Conservation (phyloP, 1,284 basidiomycete genomes). For the Microbotryomycetes sp. region DNA sequence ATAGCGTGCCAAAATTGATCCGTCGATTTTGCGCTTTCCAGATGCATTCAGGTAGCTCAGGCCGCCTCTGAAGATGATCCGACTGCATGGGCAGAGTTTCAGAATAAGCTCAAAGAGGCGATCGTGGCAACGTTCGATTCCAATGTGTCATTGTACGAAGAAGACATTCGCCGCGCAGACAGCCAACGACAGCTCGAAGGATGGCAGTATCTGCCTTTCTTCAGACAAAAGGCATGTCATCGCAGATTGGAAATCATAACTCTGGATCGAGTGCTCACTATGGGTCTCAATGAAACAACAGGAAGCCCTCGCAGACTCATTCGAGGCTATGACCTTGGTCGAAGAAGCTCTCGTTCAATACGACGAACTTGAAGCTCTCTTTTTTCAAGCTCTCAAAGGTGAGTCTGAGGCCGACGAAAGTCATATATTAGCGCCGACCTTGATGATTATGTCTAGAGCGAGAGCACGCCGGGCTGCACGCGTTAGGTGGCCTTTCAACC, state of each 20-base stretch:
- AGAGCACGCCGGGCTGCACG: constrained; percentile 83
- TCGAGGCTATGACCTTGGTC: constrained; percentile 78
- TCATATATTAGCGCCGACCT: not conserved
- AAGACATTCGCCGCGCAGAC: constrained; percentile 80
- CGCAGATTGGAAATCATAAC: too few species aligned
- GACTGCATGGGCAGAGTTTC: constrained; percentile 78
- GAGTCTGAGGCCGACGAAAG: not conserved
- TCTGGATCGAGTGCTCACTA: not conserved
- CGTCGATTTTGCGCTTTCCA: constrained; percentile 43
- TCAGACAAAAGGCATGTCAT: constrained; percentile 71
- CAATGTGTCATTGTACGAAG: constrained; percentile 69
- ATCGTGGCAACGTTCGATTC: constrained; percentile 73
- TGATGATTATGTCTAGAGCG: constrained; percentile 52
- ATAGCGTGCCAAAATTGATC: not conserved
- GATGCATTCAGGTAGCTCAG: constrained; percentile 66
- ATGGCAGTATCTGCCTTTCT: constrained; percentile 97
- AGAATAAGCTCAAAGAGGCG: constrained; percentile 83
- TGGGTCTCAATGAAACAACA: constrained; percentile 40
- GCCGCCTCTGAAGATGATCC: constrained; percentile 55
- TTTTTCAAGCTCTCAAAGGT: constrained; percentile 56
- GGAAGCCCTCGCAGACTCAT: constrained; percentile 90
- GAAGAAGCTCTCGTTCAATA: constrained; percentile 87
- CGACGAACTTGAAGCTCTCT: constrained; percentile 81
- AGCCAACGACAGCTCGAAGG: constrained; percentile 78
- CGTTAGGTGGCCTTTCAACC: constrained; percentile 55